These are phyloP conservation scores for Crithidia thermophila DNA, from an alignment of 208 protist species.

Conservation along the genomic window DNA sequence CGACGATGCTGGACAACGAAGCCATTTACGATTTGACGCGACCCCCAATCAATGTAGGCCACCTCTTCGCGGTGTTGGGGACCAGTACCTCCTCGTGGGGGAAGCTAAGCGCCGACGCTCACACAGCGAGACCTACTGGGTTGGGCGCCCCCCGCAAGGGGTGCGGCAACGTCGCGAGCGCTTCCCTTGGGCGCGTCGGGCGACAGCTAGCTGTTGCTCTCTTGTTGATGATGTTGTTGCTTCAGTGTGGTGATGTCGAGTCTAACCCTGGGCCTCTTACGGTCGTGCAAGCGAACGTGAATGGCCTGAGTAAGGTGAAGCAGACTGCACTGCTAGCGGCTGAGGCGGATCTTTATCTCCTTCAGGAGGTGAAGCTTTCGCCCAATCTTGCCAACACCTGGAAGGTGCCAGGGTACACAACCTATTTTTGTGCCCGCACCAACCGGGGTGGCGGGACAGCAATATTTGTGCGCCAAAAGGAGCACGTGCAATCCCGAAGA, in stretches of 20 bases:
- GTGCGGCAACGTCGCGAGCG: not conserved
- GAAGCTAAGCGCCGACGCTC: not conserved
- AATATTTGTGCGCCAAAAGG: not conserved
- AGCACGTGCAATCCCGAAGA: not conserved
- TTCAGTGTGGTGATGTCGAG: not conserved
- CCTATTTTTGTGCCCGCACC: not conserved
- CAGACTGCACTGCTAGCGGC: not conserved
- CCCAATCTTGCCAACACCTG: not conserved
- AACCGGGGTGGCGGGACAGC: not conserved
- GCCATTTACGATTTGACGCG: no score
- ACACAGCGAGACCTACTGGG: not conserved
- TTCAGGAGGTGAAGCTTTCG: not conserved
- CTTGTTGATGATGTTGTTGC: not conserved
- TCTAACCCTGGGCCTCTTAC: not conserved
- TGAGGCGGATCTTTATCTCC: not conserved
- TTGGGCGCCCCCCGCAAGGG: not conserved
- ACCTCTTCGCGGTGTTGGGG: not conserved
- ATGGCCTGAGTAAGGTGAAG: not conserved
- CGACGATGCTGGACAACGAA: no score
- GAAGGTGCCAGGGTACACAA: not conserved
- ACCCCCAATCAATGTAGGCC: not conserved
- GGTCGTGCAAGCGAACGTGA: not conserved
- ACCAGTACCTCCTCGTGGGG: not conserved
- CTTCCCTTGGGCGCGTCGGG: not conserved
- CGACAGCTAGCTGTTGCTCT: not conserved